phyloP scores from a whole-genome alignment of 768 basidiomycete species.

The Xerocomellus intermedius region DNA sequence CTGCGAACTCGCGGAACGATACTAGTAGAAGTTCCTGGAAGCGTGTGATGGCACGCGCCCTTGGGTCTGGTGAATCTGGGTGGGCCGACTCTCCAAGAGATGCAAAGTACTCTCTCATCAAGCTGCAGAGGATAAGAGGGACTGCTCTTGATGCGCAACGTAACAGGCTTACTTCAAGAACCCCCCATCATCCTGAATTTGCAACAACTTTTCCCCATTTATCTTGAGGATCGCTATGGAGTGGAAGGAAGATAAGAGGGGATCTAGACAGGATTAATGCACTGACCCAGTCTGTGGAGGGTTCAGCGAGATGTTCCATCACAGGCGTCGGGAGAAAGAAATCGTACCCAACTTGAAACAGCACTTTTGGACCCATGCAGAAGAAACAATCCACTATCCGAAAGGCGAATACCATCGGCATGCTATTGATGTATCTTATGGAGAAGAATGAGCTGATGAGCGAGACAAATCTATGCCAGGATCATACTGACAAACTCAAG shows the following conservation, averaged over 20 bases:
- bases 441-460: neutral
- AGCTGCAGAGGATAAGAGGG: slow-evolving; percentile 39
- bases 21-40: slow-evolving; percentile 97
- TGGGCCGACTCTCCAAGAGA: slow-evolving; percentile 93
- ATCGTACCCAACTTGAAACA: slow-evolving; percentile 94
- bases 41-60: slow-evolving; percentile 88
- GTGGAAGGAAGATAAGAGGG: slow-evolving; percentile 11
- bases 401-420: slow-evolving; percentile 98
- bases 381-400: slow-evolving; percentile 97
- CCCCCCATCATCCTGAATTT: slow-evolving; percentile 94
- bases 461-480: slow-evolving; percentile 3
- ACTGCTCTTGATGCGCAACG: neutral
- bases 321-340: neutral
- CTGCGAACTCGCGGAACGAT: slow-evolving; percentile 95
- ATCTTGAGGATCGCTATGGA: slow-evolving; percentile 91
- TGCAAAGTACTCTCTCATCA: slow-evolving; percentile 95
- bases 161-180: slow-evolving; percentile 76
- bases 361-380: slow-evolving; percentile 97
- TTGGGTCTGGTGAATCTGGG: slow-evolving; percentile 82
- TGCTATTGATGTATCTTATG: slow-evolving; percentile 81
- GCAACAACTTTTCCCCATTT: slow-evolving; percentile 88
- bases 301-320: slow-evolving; percentile 7
- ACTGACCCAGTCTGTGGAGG: slow-evolving; percentile 54
- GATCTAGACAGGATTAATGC: neutral
- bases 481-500: slow-evolving; percentile 77